Evolutionary conservation across 768 basidiomycete genomes (phyloP), one percentile per base, ranked within the genome.

Genomic region (Saitozyma sp.): DNA sequence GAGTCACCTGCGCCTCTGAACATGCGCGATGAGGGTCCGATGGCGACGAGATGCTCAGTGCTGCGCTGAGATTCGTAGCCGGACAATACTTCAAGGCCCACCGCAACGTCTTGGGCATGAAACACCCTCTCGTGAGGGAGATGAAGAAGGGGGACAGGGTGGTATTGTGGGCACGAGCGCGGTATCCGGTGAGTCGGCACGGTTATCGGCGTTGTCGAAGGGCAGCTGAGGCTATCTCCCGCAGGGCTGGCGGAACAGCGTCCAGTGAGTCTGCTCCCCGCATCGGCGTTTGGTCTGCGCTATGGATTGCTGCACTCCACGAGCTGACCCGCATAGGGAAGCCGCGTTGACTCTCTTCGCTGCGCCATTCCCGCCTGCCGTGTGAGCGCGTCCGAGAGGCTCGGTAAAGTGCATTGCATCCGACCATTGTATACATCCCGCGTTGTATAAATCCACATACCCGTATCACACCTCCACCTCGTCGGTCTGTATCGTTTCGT

Each of bases 41-140:
- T 29, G 29, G 29, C 5, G 29, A 29, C 29, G 19, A 51, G 29
- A 19, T 20, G 37, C 52, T 0, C 50, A 48, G 37, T 19, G 58
- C 58, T 67, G 50, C 60, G 50, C 3, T 40, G 19, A n/a, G 43
- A 48, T 5, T 61, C 4, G 29, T 52, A 73, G 72, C 75, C 20
- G 75, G 75, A 16, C 75, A 76, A 45, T 76, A 74, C 51, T 62
- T 63, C 58, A 71, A 74, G 58, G 39, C 48, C 1, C 75, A 76
- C 51, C 11, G 13, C 2, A 67, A 66, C 29, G 51, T 52, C 1
- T 43, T 76, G 8, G 52, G 57, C 6, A 10, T 16, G 1, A 50
- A 64, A 39, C 67, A 76, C 53, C 42, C 56, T 3, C 51, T 71
- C 2, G 51, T 76, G 0, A 53, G 53, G 39, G n/a, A 59, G 9